A percentile compares a stretch with the other conserved stretches of the same genome.
Evolutionary conservation across 2,329 filamentous ascomycete species (phyloP).

Genomic region (Diaporthe sp.): DNA sequence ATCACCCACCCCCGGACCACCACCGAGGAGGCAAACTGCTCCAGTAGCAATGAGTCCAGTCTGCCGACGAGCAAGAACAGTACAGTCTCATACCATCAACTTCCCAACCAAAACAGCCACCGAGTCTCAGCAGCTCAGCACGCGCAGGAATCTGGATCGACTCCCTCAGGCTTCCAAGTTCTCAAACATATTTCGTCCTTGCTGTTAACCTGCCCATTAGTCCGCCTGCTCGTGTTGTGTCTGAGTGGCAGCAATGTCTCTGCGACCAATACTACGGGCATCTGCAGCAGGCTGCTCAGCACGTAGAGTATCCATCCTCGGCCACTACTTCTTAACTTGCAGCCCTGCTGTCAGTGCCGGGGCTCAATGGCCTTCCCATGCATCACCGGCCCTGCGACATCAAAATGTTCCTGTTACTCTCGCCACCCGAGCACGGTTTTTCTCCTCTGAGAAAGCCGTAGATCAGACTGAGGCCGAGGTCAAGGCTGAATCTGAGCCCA

Average conservation of each 20-base stretch:
- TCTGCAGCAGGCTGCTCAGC: constrained; percentile 48
- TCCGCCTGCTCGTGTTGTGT: background rate
- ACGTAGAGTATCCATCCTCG: constrained; percentile 47
- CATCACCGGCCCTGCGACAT: constrained; percentile 10
- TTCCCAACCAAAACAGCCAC: background rate
- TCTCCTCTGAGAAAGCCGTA: constrained; percentile 32
- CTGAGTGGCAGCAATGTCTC: constrained; percentile 36
- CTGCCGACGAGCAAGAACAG: background rate
- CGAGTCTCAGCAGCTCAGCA: background rate
- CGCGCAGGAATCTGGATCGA: background rate
- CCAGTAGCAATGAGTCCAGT: background rate
- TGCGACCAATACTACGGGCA: constrained; percentile 46
- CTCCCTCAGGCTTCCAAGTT: background rate
- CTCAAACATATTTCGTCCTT: background rate
- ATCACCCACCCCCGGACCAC: background rate
- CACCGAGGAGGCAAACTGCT: constrained; percentile 19
- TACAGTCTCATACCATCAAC: background rate
- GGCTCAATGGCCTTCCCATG: background rate
- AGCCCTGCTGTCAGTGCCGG: constrained; percentile 34
- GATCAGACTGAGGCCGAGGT: constrained; percentile 35
- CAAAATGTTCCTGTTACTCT: background rate
- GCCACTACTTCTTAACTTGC: constrained; percentile 44
- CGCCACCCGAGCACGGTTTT: constrained; percentile 19
- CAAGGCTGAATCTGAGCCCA: background rate
- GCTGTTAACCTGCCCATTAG: background rate